Conservation (phyloP, 371 early-diverging fungal genomes). For the Rhizopus delemar region DNA sequence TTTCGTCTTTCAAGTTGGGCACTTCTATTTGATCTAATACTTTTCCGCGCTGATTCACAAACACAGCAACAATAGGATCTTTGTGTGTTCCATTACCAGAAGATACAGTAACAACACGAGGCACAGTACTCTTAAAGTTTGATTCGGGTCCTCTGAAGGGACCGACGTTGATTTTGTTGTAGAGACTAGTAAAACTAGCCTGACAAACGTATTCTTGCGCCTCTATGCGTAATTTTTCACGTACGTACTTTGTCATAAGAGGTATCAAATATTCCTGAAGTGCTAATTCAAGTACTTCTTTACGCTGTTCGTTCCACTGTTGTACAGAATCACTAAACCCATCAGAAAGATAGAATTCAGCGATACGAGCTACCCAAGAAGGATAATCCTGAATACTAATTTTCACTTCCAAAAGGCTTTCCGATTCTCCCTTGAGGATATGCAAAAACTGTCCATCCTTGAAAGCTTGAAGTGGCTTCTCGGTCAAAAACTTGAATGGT, state of each 20-base stretch:
- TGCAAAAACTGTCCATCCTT: constrained; percentile 75
- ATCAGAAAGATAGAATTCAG: constrained; percentile 65
- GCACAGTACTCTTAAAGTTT: constrained; percentile 50
- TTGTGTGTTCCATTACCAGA: constrained; percentile 78
- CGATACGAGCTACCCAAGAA: constrained; percentile 56
- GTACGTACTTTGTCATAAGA: constrained; percentile 71
- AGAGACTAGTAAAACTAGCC: constrained; percentile 63
- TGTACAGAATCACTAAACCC: constrained; percentile 63
- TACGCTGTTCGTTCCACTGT: constrained; percentile 83
- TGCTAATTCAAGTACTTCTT: constrained; percentile 62
- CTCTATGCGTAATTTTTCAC: constrained; percentile 70
- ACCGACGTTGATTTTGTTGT: constrained; percentile 76
- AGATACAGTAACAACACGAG: constrained; percentile 83
- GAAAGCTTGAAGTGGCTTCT: constrained; percentile 77
- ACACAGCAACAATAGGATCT: constrained; percentile 73
- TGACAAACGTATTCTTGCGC: constrained; percentile 76
- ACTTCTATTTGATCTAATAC: constrained; percentile 67
- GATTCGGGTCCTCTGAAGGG: constrained; percentile 62
- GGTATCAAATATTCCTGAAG: constrained; percentile 72
- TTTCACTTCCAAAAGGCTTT: constrained; percentile 70
- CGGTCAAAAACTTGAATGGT: constrained; percentile 82
- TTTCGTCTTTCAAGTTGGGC: constrained; percentile 63
- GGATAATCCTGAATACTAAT: constrained; percentile 68
- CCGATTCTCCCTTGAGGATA: constrained; percentile 75
- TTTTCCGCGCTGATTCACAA: constrained; percentile 77